Percentiles rank a stretch among this genome's conserved stretches.
Conservation (phyloP, 2,329 filamentous ascomycete genomes). For the Penicillium rolfsii region DNA sequence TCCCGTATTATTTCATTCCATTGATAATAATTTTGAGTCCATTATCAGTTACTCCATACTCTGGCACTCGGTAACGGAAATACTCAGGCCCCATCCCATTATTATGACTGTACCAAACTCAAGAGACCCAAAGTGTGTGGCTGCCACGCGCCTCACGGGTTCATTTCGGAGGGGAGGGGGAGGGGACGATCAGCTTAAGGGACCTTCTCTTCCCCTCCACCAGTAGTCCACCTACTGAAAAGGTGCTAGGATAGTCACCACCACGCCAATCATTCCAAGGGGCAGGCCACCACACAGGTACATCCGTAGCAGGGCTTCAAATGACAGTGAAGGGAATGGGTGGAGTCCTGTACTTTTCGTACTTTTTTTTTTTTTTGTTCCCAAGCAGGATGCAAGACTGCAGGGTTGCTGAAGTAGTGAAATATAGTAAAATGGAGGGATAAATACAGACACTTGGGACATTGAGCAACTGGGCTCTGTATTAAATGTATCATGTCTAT, state of each 20-base stretch:
- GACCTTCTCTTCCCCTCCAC: slow-evolving; percentile 13
- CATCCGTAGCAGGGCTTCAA: neutral
- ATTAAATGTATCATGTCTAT: neutral
- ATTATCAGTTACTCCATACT: neutral
- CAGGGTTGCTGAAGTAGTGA: neutral
- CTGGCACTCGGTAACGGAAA: neutral
- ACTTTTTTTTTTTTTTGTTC: neutral
- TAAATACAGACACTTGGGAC: neutral
- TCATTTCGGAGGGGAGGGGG: slow-evolving; percentile 15
- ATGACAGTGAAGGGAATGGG: slow-evolving; percentile 1
- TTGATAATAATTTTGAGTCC: neutral
- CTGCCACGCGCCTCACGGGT: slow-evolving; percentile 21
- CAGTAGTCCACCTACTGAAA: slow-evolving; percentile 23
- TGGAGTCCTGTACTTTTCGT: slow-evolving; percentile 7
- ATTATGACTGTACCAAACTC: slow-evolving; percentile 3
- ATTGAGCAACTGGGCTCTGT: neutral
- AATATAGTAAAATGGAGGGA: too few species aligned
- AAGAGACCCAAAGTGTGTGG: slow-evolving; percentile 10
- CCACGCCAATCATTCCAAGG: slow-evolving; percentile 4
- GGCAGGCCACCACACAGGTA: neutral
- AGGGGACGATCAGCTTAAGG: slow-evolving; percentile 24
- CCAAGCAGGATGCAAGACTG: neutral
- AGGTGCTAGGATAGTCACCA: slow-evolving; percentile 26
- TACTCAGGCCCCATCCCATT: slow-evolving; percentile 1
- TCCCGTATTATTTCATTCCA: neutral